Evolutionary conservation across 1,284 basidiomycete species (phyloP).

Genomic region (Marasmius oreades): DNA sequence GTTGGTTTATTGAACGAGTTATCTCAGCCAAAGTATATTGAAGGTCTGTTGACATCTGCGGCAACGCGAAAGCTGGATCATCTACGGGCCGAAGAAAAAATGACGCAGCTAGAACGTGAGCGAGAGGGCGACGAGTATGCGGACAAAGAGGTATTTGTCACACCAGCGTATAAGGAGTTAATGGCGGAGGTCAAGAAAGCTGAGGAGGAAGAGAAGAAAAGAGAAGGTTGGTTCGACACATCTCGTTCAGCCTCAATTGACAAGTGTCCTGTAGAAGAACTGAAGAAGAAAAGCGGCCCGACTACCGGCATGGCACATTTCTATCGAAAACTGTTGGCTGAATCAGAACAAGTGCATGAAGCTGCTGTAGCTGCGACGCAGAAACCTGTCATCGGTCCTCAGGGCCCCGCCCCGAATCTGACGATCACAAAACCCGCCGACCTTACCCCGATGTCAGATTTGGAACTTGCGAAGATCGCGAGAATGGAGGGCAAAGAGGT

Average conservation of each 20-base stretch:
- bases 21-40: slow-evolving; percentile 89
- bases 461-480: slow-evolving; percentile 67
- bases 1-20: slow-evolving; percentile 13
- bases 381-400: slow-evolving; percentile 59
- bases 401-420: slow-evolving; percentile 55
- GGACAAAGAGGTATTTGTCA: slow-evolving; percentile 96
- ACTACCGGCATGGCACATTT: slow-evolving; percentile 83
- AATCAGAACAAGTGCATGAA: slow-evolving; percentile 78
- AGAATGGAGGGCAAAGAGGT: slow-evolving; percentile 80
- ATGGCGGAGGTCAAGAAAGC: slow-evolving; percentile 89
- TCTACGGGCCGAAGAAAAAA: slow-evolving; percentile 96
- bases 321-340: slow-evolving; percentile 80
- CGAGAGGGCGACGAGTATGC: slow-evolving; percentile 91
- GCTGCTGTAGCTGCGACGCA: slow-evolving; percentile 77
- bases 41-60: slow-evolving; percentile 78
- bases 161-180: slow-evolving; percentile 96
- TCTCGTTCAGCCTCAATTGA: slow-evolving; percentile 5
- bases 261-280: slow-evolving; percentile 41
- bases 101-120: slow-evolving; percentile 92
- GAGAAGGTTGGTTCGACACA: slow-evolving; percentile 65
- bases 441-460: slow-evolving; percentile 59
- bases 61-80: slow-evolving; percentile 86
- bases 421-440: slow-evolving; percentile 71
- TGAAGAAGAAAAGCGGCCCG: slow-evolving; percentile 58
- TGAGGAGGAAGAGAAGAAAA: slow-evolving; percentile 85